Evolutionary conservation across 164 flowering plant species (phyloP), one percentile per base, ranked within the genome.

Genomic region (Platanus orientalis): DNA sequence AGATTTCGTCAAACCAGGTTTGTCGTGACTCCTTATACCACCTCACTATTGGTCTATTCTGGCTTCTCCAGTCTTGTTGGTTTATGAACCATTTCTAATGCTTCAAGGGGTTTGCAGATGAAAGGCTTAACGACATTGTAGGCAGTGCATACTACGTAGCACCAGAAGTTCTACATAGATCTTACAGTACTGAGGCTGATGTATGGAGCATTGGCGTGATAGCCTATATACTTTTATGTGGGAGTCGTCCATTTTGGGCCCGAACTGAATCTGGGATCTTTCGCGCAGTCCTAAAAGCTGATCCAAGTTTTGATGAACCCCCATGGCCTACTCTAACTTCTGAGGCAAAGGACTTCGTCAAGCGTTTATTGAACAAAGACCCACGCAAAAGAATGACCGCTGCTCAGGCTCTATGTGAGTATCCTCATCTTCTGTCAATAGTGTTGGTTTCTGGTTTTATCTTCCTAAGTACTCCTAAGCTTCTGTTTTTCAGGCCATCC

Each of bases 161-260:
- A 51, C 98, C 98, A 60, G 98, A 94, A 83, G 98, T 94, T 69
- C 72, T 93, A 44, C 95, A 86, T 71, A 85, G 97, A 79, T 86
- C 88, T 40, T 93, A 93, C 62, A 73, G 82, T 55, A 87, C 93
- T 51, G 98, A 93, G 75, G 96, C 98, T 52, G 98, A 93, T 86
- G 84, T 89, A 2, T 93, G 98, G 98, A 93, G 98, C 68, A 74
- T 87, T 47, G 98, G 98, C n/a, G 98, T 93, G 68, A 90, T 93
- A 61, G 85, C 95, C 21, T 93, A 90, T 73, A 89, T 90, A 62
- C 94, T 93, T 26, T 67, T 93, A 51, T 93, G 98, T 76, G 98
- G 98, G 20, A 90, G 95, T 66, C 96, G 97, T n/a, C 98, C 97
- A 52, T 93, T 90, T 78, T 93, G 98, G 97, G 98, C 96, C 9